Evolutionary conservation across 768 basidiomycete genomes (phyloP).

Genomic region (Psilocybe sp.): DNA sequence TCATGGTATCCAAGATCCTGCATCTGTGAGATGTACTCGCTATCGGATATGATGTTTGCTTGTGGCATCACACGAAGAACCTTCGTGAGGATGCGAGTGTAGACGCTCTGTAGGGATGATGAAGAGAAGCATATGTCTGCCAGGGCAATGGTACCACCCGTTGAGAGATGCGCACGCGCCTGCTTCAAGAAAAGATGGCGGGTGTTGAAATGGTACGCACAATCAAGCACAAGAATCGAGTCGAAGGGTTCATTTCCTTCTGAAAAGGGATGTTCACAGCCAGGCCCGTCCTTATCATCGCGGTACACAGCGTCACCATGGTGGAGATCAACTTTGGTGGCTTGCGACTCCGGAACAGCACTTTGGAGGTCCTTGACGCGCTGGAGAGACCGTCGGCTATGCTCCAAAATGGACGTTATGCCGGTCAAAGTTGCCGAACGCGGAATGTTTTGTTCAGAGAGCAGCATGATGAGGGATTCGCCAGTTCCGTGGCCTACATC

Average conservation of each 20-base stretch:
- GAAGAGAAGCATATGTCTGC: constrained; percentile 59
- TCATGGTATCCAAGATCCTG: constrained; percentile 49
- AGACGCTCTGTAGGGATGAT: constrained; percentile 18
- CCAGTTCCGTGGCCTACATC: constrained; percentile 72
- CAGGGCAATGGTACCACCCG: constrained; percentile 53
- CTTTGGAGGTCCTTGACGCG: constrained; percentile 33
- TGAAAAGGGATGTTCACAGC: constrained; percentile 44
- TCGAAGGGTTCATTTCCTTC: constrained; percentile 33
- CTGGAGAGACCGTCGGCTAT: constrained; percentile 42
- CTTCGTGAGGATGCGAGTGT: constrained; percentile 24
- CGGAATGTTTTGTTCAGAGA: constrained; percentile 42
- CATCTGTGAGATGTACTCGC: constrained; percentile 44
- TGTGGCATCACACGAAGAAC: constrained; percentile 43
- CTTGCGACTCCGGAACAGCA: constrained; percentile 5
- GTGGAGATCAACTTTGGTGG: constrained; percentile 36
- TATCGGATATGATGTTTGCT: constrained; percentile 45
- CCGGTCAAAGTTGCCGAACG: constrained; percentile 49
- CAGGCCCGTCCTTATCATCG: constrained; percentile 1
- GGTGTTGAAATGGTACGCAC: constrained; percentile 65
- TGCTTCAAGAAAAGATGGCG: constrained; percentile 52
- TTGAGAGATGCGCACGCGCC: constrained; percentile 38
- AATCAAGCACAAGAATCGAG: constrained; percentile 60
- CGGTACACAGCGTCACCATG: constrained; percentile 50
- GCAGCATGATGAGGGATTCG: constrained; percentile 58
- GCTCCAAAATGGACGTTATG: constrained; percentile 52